Evolutionary conservation across 2,329 filamentous ascomycete genomes (phyloP), one percentile per base, ranked within the genome.

Genomic region (Exserohilum turcica): DNA sequence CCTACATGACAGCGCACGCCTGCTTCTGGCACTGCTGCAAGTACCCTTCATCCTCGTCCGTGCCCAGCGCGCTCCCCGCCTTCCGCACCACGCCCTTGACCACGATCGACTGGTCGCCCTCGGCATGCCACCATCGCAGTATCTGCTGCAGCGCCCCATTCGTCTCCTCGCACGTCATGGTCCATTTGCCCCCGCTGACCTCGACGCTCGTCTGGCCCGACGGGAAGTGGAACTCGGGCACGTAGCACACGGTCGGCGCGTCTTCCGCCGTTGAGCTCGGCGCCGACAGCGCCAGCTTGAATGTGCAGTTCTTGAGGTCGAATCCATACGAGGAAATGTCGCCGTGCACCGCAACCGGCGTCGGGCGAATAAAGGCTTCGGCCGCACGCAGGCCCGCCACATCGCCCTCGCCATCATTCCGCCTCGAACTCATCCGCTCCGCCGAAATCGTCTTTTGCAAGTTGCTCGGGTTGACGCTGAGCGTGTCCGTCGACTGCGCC

Each of bases 201-300:
- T 88, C 83, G 3, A 99, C 86, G 0, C 81, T 82, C 33, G 86
- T 89, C 38, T 84, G 80, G 42, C 88, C 84, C 47, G 86, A 84
- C 1, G 93, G 92, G 72, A 96, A 99, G 76, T 99, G 94, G 68
- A 90, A 97, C 51, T 92, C 90, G 0, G 94, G 94, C 2, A 99
- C 79, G 73, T 90, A 96, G 7, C 97, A 81, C 38, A 91, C 83
- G 0, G 93, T 97, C 0, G 92, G 91, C 1, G 79, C 78, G 0
- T 88, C 84, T 33, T 90, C 82, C 3, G 79, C 71, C 2, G 86
- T 86, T 1, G 84, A 73, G 29, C 80, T 81, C 2, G 83, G 76
- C 2, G 89, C 87, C 0, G 81, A 77, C 19, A 99, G 74, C 13
- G 84, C 82, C 48, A 99, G 81, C 5, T 82, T 86, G 74, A 96